These are phyloP conservation scores for Claviceps africana DNA, from an alignment of 2,329 filamentous ascomycete species.

Conservation along the genomic window DNA sequence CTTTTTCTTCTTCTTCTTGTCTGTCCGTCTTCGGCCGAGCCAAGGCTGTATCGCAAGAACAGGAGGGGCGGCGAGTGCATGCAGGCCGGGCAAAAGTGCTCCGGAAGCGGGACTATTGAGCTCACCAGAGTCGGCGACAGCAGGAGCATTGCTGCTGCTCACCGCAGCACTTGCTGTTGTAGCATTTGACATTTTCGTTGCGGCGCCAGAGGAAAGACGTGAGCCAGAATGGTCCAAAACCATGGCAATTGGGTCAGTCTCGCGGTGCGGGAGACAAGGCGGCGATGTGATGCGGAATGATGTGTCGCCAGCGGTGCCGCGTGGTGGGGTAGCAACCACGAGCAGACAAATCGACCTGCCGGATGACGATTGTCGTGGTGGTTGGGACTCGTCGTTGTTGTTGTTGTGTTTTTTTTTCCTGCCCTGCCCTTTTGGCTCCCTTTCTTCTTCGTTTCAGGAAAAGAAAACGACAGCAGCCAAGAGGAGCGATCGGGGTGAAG, in stretches of 20 bases:
- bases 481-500: neutral
- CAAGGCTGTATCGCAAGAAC: constrained; percentile 12
- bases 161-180: constrained; percentile 17
- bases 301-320: constrained; percentile 5
- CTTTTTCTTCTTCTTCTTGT: neutral
- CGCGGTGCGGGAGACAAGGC: neutral
- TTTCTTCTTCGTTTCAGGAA: neutral
- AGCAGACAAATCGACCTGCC: neutral
- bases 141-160: constrained; percentile 11
- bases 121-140: constrained; percentile 25
- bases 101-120: constrained; percentile 5
- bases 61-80: constrained; percentile 19
- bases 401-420: neutral
- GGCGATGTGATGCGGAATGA: too few relatives aligned
- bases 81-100: neutral
- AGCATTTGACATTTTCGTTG: constrained; percentile 23
- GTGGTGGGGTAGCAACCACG: neutral
- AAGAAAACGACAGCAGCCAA: neutral
- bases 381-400: neutral
- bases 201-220: constrained; percentile 20
- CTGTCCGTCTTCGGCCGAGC: neutral
- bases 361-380: constrained; percentile 10
- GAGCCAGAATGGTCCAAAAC: constrained; percentile 26
- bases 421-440: neutral
- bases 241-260: constrained; percentile 15